phyloP scores from a whole-genome alignment of 805 yeast species.

The Suhomyces prunicola region DNA sequence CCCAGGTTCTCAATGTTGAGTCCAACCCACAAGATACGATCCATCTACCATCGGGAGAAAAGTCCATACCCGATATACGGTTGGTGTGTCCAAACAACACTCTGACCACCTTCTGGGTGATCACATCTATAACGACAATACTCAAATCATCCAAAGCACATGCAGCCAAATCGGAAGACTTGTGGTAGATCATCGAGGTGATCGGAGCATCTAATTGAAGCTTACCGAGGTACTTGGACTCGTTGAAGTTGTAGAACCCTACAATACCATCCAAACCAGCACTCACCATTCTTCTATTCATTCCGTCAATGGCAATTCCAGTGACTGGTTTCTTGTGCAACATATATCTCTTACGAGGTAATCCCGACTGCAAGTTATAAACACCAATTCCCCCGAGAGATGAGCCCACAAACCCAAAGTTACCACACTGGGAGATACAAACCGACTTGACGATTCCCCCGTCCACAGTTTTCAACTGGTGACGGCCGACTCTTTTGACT shows the following conservation, averaged over 20 bases:
- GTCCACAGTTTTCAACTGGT: conserved; percentile 71
- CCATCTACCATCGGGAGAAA: conserved; percentile 96
- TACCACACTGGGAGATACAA: conserved; percentile 88
- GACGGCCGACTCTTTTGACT: conserved; percentile 75
- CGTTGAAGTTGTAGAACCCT: conserved; percentile 81
- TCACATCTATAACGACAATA: conserved; percentile 76
- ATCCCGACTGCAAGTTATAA: conserved; percentile 91
- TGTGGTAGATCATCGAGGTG: conserved; percentile 73
- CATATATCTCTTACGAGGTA: conserved; percentile 63
- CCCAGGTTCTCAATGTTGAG: conserved; percentile 92
- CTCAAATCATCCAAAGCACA: conserved; percentile 83
- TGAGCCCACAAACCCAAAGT: conserved; percentile 90
- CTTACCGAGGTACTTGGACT: conserved; percentile 64
- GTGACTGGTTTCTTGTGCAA: conserved; percentile 79
- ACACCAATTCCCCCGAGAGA: conserved; percentile 79
- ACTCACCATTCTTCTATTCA: conserved; percentile 85
- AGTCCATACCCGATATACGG: conserved; percentile 82
- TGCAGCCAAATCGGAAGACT: conserved; percentile 80
- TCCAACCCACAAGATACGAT: conserved; percentile 79
- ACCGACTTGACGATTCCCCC: conserved; percentile 72
- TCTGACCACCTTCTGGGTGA: conserved; percentile 80
- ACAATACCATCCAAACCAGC: conserved; percentile 86
- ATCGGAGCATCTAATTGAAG: conserved; percentile 72
- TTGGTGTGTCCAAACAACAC: conserved; percentile 86
- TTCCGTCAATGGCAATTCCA: conserved; percentile 84